These are phyloP conservation scores for Dorcoceras hygrometricum DNA, from an alignment of 257 asterid genomes.

Conservation along the genomic window DNA sequence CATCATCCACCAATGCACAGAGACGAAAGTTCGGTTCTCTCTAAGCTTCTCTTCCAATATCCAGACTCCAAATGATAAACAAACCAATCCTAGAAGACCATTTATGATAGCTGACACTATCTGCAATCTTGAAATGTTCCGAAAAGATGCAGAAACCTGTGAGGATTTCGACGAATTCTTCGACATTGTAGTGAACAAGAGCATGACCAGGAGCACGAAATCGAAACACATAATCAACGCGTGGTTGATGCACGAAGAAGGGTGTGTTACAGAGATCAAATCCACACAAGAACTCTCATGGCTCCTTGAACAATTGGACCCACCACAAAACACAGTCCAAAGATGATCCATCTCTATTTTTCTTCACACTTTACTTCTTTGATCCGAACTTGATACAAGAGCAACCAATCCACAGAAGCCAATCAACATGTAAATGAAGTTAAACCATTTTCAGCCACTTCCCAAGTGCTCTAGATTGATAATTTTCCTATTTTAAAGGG, in stretches of 20 bases:
- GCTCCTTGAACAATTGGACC: constrained; percentile 28
- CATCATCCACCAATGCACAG: constrained; percentile 67
- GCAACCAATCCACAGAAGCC: constrained; percentile 17
- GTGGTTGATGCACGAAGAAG: constrained; percentile 65
- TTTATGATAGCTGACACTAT: constrained; percentile 50
- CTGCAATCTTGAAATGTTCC: constrained; percentile 46
- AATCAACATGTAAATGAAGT: not conserved
- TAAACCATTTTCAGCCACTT: too few relatives aligned
- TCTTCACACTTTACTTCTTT: constrained; percentile 22
- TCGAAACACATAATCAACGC: constrained; percentile 43
- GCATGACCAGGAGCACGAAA: constrained; percentile 48
- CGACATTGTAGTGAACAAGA: constrained; percentile 41
- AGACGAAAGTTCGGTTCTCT: constrained; percentile 27
- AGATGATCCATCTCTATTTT: constrained; percentile 47
- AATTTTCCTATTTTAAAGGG: not conserved
- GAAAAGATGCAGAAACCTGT: constrained; percentile 18
- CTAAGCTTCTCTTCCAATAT: constrained; percentile 48
- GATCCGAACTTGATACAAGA: constrained; percentile 25
- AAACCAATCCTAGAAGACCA: constrained; percentile 53
- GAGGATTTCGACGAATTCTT: constrained; percentile 42
- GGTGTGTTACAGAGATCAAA: constrained; percentile 31
- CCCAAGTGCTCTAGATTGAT: not conserved
- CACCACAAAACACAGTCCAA: constrained; percentile 61
- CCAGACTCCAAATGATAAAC: constrained; percentile 54
- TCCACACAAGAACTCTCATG: constrained; percentile 33